These are phyloP conservation scores for Aspergillus coremiiformis DNA, from an alignment of 495 filamentous ascomycete genomes.

Conservation along the genomic window DNA sequence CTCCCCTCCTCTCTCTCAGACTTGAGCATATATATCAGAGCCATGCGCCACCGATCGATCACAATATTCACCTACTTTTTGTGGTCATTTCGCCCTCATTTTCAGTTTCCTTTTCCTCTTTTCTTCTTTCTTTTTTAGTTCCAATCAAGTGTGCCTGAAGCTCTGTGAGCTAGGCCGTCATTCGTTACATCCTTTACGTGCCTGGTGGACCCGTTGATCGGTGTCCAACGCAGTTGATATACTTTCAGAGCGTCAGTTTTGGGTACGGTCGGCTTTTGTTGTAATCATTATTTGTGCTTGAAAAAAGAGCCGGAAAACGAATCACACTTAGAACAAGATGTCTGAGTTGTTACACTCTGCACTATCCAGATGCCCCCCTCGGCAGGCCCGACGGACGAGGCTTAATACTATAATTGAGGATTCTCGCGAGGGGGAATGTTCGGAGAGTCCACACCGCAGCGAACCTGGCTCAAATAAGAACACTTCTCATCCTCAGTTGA, in stretches of 20 bases:
- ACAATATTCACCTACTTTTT: constrained; percentile 15
- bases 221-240: constrained; percentile 32
- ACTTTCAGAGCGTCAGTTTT: constrained; percentile 26
- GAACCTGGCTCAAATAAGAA: constrained; percentile 2
- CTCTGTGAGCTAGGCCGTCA: constrained; percentile 35
- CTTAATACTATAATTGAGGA: constrained; percentile 91
- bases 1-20: constrained; percentile 3
- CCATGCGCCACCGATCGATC: constrained; percentile 14
- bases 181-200: constrained; percentile 15
- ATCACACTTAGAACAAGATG: constrained; percentile 37
- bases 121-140: constrained; percentile 14
- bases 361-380: constrained; percentile 48
- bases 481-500: constrained; percentile 24
- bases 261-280: not conserved
- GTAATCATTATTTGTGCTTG: not conserved
- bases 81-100: constrained; percentile 8
- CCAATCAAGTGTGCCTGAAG: constrained; percentile 18
- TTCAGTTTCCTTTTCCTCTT: constrained; percentile 7
- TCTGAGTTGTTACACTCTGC: constrained; percentile 52
- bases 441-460: constrained; percentile 6
- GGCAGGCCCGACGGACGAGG: constrained; percentile 61
- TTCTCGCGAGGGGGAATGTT: constrained; percentile 29
- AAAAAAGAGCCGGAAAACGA: not conserved
- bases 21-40: constrained; percentile 19
- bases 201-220: constrained; percentile 36